Conservation (phyloP, 2,329 filamentous ascomycete genomes). For the Cladosporium sp. region DNA sequence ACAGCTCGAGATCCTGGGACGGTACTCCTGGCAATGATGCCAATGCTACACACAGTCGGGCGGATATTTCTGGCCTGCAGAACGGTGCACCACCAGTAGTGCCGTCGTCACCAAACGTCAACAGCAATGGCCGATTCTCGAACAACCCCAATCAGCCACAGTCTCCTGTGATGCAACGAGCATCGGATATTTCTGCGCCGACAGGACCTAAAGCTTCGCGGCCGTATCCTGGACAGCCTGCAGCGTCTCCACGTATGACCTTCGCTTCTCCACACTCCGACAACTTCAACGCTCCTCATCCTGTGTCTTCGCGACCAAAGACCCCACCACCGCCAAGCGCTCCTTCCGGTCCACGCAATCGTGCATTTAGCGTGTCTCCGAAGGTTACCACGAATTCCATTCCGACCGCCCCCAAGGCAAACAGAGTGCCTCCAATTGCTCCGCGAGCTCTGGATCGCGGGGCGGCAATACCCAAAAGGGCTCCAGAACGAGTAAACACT, state of each 20-base stretch:
- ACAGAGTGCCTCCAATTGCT: constrained; percentile 31
- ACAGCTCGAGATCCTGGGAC: constrained; percentile 34
- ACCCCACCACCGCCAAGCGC: constrained; percentile 31
- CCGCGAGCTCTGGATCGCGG: constrained; percentile 28
- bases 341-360: constrained; percentile 35
- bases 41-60: constrained; percentile 30
- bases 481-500: constrained; percentile 16
- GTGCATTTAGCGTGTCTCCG: constrained; percentile 38
- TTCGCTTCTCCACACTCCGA: constrained; percentile 32
- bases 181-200: constrained; percentile 30
- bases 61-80: constrained; percentile 10
- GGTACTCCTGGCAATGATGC: constrained; percentile 27
- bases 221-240: constrained; percentile 25
- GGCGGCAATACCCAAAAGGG: constrained; percentile 22
- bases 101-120: constrained; percentile 25
- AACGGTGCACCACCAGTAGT: constrained; percentile 17
- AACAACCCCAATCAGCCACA: constrained; percentile 28
- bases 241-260: constrained; percentile 30
- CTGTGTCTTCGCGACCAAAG: constrained; percentile 4
- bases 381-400: constrained; percentile 33
- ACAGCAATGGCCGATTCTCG: constrained; percentile 23
- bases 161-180: constrained; percentile 28
- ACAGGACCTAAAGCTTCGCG: constrained; percentile 35
- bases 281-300: not conserved
- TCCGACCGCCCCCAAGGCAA: constrained; percentile 40